Base-by-base conservation (phyloP, 495 filamentous ascomycete genomes). In the Tuber borchii region DNA sequence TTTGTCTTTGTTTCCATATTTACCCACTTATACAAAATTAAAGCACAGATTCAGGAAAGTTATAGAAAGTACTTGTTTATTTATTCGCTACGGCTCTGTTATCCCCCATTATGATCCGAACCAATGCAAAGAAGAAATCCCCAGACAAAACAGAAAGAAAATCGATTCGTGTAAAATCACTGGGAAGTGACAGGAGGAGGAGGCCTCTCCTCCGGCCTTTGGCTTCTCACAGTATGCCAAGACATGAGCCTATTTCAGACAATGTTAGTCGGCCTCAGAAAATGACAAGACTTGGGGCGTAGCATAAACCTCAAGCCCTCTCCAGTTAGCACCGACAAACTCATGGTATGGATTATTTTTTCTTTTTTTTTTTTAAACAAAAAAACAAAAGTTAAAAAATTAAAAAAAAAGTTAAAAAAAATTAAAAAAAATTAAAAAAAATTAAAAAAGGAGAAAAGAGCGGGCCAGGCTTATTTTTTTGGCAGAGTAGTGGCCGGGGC, bases 241-340 rank as follows among this genome's bases (percentile, higher is more conserved):
- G 56, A 65, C 31, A 34, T 34, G 56, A 65, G 12, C 26, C 56
- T 65, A 34, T 34, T 65, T 34, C 56, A 65, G 56, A 65, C 16
- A 65, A 6, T 65, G 26, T 65, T 65, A 65, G 56, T 9, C 8
- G 56, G 56, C 17, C 56, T 31, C 31, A 10, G 17, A 65, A 34
- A 65, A 34, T 19, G 12, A 65, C 12, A 34, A 19, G 14, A 34
- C 5, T 17, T 12, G 16, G 14, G 7, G 26, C 31, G 12, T 17
- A 34, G 4, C 56, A 65, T 26, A 34, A 34, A 65, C 56, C 56
- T 31, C 26, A 34, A 65, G 56, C 17, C 87, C 89, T 73, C 85
- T 84, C 3, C 90, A 90, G 85, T 93, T 95, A 73, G 95, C 95
- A 74, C 95, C 95, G 43, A 95, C 88, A 73, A 97, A 86, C 82